Base-by-base conservation (phyloP, 345 rosid genomes). In the Salix koriyanagi region DNA sequence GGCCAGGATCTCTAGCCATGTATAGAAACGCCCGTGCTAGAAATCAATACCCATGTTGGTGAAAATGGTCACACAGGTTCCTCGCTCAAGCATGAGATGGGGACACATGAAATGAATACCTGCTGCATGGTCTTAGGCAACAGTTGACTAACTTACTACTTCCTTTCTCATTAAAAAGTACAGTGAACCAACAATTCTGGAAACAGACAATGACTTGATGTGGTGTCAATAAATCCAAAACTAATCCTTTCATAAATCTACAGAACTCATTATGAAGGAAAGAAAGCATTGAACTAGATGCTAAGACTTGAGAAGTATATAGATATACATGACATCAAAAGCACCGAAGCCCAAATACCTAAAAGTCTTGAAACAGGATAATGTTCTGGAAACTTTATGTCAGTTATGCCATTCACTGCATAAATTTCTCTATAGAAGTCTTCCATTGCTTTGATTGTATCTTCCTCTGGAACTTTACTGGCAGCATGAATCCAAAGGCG, bases 401-500 rank as follows among this genome's bases (percentile, higher is more conserved):
- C 86, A 36, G 86, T 86, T 75, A 92, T 79, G 54, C 94, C 97
- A 76, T 91, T 71, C 36, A 89, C 78, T 3, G 94, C 91, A 70
- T 91, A 91, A 76, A 91, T 91, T 84, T 93, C 95, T 82, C 81
- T 77, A 68, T 93, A 93, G 80, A 96, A 96, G 7, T 84, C 91
- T 80, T 92, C 99, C 97, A 93, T 92, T 62, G 97, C 96, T 91
- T 90, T 93, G 75, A 93, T 89, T 10, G 97, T 93, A 69, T 81
- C 88, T 84, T 88, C 94, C 70, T 96, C 99, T 0, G 97, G 97
- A 68, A 93, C 84, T 84, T 96, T 93, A 77, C 94, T 74, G 25
- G 98, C 99, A 67, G 97, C 97, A 42, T 96, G 98, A 76, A 96
- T 93, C 99, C 99, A 96, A 46, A 96, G 89, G 66, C 98, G 95